phyloP scores from a whole-genome alignment of 176 grass and related monocot genomes.

The Triticum dicoccoides region DNA sequence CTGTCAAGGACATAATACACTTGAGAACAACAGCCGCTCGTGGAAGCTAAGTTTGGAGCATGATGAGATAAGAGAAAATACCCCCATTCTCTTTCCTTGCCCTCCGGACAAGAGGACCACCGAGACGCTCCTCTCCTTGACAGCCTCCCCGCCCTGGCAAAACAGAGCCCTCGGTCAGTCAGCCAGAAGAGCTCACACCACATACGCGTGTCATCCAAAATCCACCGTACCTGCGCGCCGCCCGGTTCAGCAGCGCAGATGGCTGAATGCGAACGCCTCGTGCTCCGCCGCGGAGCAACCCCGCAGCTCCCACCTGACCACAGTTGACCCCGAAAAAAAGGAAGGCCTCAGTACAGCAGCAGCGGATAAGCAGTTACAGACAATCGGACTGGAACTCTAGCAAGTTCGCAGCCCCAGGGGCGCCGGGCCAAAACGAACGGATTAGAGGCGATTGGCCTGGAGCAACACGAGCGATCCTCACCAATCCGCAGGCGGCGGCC shows the following conservation, averaged over 20 bases:
- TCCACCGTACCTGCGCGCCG: conserved; percentile 28
- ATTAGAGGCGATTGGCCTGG: neutral
- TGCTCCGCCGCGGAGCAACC: neutral
- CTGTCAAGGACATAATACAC: too few relatives aligned
- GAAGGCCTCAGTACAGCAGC: neutral
- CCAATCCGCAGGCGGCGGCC: conserved; percentile 19
- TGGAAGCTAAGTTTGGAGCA: neutral
- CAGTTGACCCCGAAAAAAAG: neutral
- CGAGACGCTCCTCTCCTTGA: conserved; percentile 86
- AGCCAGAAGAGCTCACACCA: too few relatives aligned
- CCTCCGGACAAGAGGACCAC: conserved; percentile 92
- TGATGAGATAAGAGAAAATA: conserved; percentile 28
- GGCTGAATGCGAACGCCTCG: conserved; percentile 9
- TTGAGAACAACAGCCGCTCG: neutral
- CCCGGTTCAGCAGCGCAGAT: conserved; percentile 25
- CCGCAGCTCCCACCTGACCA: conserved; percentile 28
- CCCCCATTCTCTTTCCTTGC: conserved; percentile 86
- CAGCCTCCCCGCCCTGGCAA: conserved; percentile 37
- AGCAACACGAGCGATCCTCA: neutral
- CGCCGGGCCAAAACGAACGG: neutral
- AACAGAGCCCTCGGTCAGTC: neutral
- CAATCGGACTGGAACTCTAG: neutral
- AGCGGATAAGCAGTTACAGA: neutral
- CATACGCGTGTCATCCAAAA: too few relatives aligned
- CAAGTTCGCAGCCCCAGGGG: neutral